Conservation (phyloP, 2,329 filamentous ascomycete species). For the Nothopassalora personata region DNA sequence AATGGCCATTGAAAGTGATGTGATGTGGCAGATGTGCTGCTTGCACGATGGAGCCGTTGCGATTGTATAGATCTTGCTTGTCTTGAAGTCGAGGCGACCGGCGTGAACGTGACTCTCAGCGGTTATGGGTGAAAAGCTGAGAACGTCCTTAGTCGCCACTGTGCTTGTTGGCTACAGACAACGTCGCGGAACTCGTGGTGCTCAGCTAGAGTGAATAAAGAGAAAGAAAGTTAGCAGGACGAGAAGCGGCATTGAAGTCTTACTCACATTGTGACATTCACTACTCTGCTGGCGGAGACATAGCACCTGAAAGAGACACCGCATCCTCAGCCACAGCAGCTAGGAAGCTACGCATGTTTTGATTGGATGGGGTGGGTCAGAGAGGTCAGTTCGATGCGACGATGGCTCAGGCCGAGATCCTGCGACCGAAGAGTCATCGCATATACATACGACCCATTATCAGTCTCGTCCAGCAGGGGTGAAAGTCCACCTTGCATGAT, state of each 20-base stretch:
- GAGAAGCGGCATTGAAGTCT: not conserved
- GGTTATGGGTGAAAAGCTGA: not conserved
- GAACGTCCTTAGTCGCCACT: not conserved
- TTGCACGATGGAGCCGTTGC: not conserved
- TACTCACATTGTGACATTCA: not conserved
- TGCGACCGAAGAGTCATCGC: not conserved
- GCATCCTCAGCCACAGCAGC: too few relatives aligned
- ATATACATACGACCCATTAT: not conserved
- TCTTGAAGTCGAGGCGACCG: not conserved
- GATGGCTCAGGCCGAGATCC: not conserved
- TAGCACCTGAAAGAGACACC: too few relatives aligned
- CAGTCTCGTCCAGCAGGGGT: not conserved
- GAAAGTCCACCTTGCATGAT: too few relatives aligned
- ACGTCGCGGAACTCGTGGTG: not conserved
- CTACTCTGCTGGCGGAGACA: too few relatives aligned
- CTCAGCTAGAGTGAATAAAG: not conserved
- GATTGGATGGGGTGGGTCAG: not conserved
- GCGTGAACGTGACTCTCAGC: not conserved
- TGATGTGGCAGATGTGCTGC: not conserved
- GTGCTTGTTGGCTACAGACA: not conserved
- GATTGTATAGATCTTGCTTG: not conserved
- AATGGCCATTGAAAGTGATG: slow-evolving; percentile 17
- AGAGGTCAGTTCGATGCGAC: not conserved
- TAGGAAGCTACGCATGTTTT: too few relatives aligned
- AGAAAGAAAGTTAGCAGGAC: not conserved